Conservation (phyloP, 2,329 filamentous ascomycete genomes). For the Cadophora luteo-olivacea region DNA sequence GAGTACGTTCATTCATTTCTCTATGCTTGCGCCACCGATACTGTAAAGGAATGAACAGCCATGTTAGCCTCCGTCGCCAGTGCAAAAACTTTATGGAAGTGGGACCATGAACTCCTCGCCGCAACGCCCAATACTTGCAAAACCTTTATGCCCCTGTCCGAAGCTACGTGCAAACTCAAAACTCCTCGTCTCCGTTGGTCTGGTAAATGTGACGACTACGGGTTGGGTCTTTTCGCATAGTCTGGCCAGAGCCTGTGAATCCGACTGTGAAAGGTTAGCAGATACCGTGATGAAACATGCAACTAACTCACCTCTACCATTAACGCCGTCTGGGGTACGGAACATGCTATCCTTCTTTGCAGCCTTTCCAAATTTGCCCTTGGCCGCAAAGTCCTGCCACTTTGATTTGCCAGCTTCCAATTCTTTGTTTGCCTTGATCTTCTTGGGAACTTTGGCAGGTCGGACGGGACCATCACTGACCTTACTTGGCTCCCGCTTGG, state of each 20-base stretch:
- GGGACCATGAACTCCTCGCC: slow-evolving; percentile 41
- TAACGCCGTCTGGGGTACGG: slow-evolving; percentile 84
- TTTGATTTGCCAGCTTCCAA: slow-evolving; percentile 90
- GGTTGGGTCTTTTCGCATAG: slow-evolving; percentile 91
- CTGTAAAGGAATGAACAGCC: slow-evolving; percentile 32
- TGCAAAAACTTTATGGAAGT: slow-evolving; percentile 29
- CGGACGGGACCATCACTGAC: slow-evolving; percentile 62
- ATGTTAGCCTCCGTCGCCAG: slow-evolving; percentile 53
- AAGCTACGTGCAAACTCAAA: slow-evolving; percentile 9
- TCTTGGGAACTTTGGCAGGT: slow-evolving; percentile 78
- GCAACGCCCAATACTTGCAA: slow-evolving; percentile 45
- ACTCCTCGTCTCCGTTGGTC: slow-evolving; percentile 73
- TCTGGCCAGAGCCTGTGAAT: slow-evolving; percentile 92
- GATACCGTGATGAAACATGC: not conserved
- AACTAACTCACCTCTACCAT: slow-evolving; percentile 75
- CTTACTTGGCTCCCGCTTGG: slow-evolving; percentile 68
- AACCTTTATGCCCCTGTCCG: slow-evolving; percentile 19
- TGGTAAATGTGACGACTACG: slow-evolving; percentile 87
- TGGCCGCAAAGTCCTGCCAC: slow-evolving; percentile 91
- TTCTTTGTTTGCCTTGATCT: slow-evolving; percentile 89
- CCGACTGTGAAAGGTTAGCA: slow-evolving; percentile 69
- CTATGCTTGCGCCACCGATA: slow-evolving; percentile 23
- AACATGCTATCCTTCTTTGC: slow-evolving; percentile 96
- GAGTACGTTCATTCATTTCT: slow-evolving; percentile 33
- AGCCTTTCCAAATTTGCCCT: slow-evolving; percentile 71